Conservation (phyloP, 345 rosid genomes). For the Eucalyptus caleyi region DNA sequence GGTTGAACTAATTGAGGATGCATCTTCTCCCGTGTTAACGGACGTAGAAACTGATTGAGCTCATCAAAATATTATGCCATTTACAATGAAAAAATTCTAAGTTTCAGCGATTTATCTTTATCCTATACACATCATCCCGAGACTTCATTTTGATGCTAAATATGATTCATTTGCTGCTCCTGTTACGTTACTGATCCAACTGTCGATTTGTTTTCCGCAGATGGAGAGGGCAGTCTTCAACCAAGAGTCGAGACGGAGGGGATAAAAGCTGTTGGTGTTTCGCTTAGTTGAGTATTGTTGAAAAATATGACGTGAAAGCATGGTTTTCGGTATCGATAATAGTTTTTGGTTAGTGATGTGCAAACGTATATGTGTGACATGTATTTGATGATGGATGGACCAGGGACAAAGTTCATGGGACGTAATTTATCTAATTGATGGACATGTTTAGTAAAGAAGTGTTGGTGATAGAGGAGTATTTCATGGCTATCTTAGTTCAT, state of each 20-base stretch:
- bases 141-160: background rate
- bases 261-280: background rate
- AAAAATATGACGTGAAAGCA: too few species aligned
- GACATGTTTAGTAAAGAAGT: too few species aligned
- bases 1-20: background rate
- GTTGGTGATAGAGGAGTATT: too few species aligned
- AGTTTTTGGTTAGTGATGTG: too few species aligned
- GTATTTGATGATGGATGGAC: too few species aligned
- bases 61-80: background rate
- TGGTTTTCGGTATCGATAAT: too few species aligned
- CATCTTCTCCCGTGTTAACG: background rate
- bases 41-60: background rate
- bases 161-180: background rate
- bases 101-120: background rate
- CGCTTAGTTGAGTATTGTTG: background rate
- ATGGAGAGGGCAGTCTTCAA: background rate
- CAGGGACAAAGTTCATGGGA: too few species aligned
- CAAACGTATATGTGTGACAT: background rate
- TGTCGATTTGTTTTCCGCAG: background rate
- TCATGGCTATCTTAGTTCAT: too few species aligned
- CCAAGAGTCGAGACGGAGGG: background rate
- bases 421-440: too few species aligned
- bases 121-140: background rate
- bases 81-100: background rate
- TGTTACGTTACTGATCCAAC: background rate